Evolutionary conservation across 257 asterid species (phyloP).

Genomic region (Solanum lignicaule): DNA sequence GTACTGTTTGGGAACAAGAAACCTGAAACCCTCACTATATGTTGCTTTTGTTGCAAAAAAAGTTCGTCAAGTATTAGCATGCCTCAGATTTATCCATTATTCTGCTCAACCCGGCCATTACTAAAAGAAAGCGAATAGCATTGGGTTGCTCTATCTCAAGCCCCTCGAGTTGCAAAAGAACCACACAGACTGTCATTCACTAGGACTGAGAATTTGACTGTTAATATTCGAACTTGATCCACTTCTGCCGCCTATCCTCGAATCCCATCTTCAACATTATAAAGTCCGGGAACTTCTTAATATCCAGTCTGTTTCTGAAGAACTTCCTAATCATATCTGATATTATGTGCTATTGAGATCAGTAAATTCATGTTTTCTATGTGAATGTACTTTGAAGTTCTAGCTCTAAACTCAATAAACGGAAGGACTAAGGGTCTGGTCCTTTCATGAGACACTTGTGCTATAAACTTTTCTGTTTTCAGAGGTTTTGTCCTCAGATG

Average conservation of each 20-base stretch:
- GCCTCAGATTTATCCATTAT: neutral
- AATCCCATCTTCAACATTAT: neutral
- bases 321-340: neutral
- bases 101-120: neutral
- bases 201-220: neutral
- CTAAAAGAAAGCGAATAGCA: neutral
- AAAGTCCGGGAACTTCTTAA: neutral
- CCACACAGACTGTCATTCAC: neutral
- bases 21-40: neutral
- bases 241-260: neutral
- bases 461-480: neutral
- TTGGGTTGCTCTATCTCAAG: neutral
- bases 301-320: neutral
- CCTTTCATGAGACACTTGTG: neutral
- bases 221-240: neutral
- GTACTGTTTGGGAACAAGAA: neutral
- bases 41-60: neutral
- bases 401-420: neutral
- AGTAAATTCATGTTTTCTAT: neutral
- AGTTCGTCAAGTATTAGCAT: neutral
- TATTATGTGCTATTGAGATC: neutral
- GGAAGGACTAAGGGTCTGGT: neutral
- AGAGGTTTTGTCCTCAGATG: neutral
- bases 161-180: neutral
- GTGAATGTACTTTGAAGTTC: neutral